These are phyloP conservation scores for Multifurca ochricompacta DNA, from an alignment of 768 basidiomycete species.

Conservation along the genomic window DNA sequence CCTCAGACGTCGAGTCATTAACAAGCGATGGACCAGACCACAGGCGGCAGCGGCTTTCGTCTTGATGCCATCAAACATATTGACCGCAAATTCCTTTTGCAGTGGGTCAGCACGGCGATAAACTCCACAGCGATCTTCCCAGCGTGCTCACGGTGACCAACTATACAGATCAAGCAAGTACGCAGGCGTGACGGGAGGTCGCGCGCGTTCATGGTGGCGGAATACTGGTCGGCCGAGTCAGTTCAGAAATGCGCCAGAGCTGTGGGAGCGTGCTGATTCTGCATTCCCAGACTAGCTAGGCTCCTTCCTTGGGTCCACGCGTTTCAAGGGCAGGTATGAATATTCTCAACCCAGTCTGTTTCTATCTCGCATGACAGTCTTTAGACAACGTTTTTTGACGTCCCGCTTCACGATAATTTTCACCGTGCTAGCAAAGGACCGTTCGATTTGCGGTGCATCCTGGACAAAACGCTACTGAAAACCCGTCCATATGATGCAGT, in stretches of 20 bases:
- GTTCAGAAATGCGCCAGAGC: slow-evolving; percentile 19
- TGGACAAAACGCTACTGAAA: slow-evolving; percentile 62
- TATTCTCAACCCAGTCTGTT: background rate
- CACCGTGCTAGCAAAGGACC: slow-evolving; percentile 65
- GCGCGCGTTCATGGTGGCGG: slow-evolving; percentile 61
- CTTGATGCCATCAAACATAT: slow-evolving; percentile 92
- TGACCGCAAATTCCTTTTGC: slow-evolving; percentile 57
- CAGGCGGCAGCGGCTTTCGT: slow-evolving; percentile 66
- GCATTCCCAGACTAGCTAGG: slow-evolving; percentile 34
- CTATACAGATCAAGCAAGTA: slow-evolving; percentile 42
- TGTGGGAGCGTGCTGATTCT: slow-evolving; percentile 1
- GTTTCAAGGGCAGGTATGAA: slow-evolving; percentile 61
- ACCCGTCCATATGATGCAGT: slow-evolving; percentile 72
- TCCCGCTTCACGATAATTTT: slow-evolving; percentile 82
- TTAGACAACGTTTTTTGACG: slow-evolving; percentile 86
- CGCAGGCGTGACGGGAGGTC: slow-evolving; percentile 38
- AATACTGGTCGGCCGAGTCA: slow-evolving; percentile 76
- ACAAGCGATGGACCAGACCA: slow-evolving; percentile 39
- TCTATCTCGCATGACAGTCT: background rate
- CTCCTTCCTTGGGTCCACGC: slow-evolving; percentile 52
- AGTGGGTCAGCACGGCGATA: slow-evolving; percentile 46
- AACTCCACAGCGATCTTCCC: background rate
- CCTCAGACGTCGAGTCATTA: background rate
- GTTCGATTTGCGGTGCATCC: slow-evolving; percentile 72
- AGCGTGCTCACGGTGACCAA: background rate